Conservation (phyloP, 2,329 filamentous ascomycete species). For the Colletotrichum brevisporum region DNA sequence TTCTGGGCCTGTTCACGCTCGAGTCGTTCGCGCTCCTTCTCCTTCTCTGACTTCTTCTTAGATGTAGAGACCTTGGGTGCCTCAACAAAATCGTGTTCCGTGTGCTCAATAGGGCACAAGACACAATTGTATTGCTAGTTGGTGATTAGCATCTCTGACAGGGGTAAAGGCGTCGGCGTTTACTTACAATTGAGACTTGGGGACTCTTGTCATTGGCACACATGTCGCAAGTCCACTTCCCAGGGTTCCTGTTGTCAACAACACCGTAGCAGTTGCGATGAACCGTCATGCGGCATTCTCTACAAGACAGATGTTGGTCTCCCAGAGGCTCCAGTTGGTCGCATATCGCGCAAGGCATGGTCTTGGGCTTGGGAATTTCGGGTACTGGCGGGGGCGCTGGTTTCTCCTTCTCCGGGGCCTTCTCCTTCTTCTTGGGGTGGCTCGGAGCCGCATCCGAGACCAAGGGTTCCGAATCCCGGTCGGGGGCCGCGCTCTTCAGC, state of each 20-base stretch:
- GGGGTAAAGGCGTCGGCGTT: too few species aligned
- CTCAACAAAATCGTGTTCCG: constrained; percentile 87
- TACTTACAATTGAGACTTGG: constrained; percentile 87
- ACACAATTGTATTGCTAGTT: constrained; percentile 89
- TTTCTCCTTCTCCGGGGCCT: constrained; percentile 72
- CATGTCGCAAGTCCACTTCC: constrained; percentile 96
- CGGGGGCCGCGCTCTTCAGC: constrained; percentile 66
- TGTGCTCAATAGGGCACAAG: constrained; percentile 86
- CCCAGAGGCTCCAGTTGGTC: constrained; percentile 78
- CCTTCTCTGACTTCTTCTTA: constrained; percentile 92
- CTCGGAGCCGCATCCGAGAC: constrained; percentile 59
- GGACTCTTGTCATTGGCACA: constrained; percentile 95
- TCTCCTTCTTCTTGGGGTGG: constrained; percentile 72
- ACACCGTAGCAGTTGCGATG: constrained; percentile 96
- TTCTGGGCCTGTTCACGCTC: constrained; percentile 88
- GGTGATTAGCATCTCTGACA: background rate
- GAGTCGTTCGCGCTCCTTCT: constrained; percentile 87
- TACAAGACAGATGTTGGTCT: constrained; percentile 83
- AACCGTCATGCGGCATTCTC: constrained; percentile 91
- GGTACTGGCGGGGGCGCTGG: constrained; percentile 76
- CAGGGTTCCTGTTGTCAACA: constrained; percentile 74
- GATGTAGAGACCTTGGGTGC: constrained; percentile 82
- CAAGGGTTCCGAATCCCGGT: constrained; percentile 65
- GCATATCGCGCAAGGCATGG: constrained; percentile 89
- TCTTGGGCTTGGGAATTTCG: constrained; percentile 82